phyloP scores from a whole-genome alignment of 2,329 filamentous ascomycete species.

The Hypocreales sp. region DNA sequence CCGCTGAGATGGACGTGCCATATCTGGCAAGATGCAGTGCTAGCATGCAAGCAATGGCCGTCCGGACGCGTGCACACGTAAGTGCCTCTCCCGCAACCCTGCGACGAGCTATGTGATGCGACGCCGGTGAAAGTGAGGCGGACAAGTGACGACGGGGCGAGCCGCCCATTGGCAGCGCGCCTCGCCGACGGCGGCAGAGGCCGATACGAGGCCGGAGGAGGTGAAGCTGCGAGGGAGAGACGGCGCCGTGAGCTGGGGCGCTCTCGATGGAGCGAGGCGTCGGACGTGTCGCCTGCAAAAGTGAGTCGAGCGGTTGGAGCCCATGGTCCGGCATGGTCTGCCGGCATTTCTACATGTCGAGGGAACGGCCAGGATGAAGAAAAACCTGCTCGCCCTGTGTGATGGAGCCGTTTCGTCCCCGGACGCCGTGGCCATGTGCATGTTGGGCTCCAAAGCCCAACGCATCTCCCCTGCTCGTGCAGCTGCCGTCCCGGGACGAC shows the following conservation, averaged over 20 bases:
- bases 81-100: background rate
- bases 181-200: background rate
- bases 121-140: slow-evolving; percentile 2
- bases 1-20: background rate
- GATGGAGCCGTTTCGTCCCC: too few species aligned
- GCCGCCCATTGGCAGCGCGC: background rate
- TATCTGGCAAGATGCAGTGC: slow-evolving; percentile 2
- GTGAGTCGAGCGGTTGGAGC: too few species aligned
- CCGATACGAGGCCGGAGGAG: too few species aligned
- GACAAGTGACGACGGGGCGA: background rate
- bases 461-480: slow-evolving; percentile 1
- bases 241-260: too few species aligned
- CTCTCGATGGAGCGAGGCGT: too few species aligned
- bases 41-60: slow-evolving; percentile 1
- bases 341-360: too few species aligned
- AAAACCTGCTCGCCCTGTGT: too few species aligned
- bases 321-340: too few species aligned
- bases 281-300: too few species aligned
- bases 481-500: background rate
- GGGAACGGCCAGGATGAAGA: too few species aligned
- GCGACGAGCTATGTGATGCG: background rate
- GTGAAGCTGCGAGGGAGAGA: too few species aligned
- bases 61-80: background rate
- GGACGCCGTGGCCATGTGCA: too few species aligned
- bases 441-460: slow-evolving; percentile 4